Evolutionary conservation across 192 early-diverging fungal genomes (phyloP).

Genomic region (Linnemannia exigua): DNA sequence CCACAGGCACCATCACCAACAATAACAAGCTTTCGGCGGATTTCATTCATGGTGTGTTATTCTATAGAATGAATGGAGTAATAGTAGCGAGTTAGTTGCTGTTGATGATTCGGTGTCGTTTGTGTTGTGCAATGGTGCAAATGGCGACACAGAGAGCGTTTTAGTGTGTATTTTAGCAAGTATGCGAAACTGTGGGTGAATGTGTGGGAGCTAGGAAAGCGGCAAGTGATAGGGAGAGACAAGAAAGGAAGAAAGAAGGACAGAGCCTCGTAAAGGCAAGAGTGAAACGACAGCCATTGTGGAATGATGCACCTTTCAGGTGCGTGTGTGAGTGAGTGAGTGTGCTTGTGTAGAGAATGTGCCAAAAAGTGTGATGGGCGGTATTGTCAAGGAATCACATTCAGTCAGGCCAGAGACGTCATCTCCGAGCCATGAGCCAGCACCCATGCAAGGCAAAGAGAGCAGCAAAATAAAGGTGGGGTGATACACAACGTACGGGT

Average conservation of each 20-base stretch:
- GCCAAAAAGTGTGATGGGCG: no score
- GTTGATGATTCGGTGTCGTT: background rate
- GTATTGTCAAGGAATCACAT: background rate
- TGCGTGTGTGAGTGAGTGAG: background rate
- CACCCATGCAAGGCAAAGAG: background rate
- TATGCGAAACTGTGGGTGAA: background rate
- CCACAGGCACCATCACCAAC: slow-evolving; percentile 94
- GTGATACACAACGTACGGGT: background rate
- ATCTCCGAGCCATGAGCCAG: background rate
- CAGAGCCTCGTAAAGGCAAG: background rate
- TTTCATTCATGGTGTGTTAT: slow-evolving; percentile 65
- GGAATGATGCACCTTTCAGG: no score
- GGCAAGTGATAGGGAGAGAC: background rate
- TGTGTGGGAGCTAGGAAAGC: background rate
- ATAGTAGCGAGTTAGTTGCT: background rate
- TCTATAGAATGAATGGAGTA: background rate
- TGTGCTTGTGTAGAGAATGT: background rate
- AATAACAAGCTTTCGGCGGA: slow-evolving; percentile 88
- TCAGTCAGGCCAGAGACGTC: background rate
- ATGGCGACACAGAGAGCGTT: background rate
- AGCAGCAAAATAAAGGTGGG: background rate
- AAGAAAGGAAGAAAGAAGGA: background rate
- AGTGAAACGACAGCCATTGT: no score
- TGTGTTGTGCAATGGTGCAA: background rate
- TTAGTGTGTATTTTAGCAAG: background rate